phyloP scores from a whole-genome alignment of 2,329 filamentous ascomycete genomes.

The Cladosporium sp. region DNA sequence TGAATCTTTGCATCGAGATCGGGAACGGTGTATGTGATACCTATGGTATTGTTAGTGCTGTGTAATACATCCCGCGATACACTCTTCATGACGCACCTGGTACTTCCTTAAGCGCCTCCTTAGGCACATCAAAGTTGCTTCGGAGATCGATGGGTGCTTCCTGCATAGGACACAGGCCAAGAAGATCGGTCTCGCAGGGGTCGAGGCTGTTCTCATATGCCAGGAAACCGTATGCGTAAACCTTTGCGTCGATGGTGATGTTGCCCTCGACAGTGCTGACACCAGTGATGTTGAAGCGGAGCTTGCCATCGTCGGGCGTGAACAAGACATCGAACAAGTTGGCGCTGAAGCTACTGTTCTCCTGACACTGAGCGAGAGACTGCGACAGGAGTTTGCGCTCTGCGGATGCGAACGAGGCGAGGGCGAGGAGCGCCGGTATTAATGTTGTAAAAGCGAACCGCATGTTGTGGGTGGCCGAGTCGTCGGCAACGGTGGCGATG shows the following conservation, averaged over 20 bases:
- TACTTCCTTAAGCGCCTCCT: slow-evolving; percentile 62
- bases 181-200: slow-evolving; percentile 69
- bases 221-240: slow-evolving; percentile 80
- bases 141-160: slow-evolving; percentile 76
- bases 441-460: slow-evolving; percentile 20
- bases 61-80: background rate
- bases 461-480: slow-evolving; percentile 14
- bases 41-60: slow-evolving; percentile 25
- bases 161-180: slow-evolving; percentile 87
- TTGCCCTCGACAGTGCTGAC: slow-evolving; percentile 82
- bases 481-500: slow-evolving; percentile 11
- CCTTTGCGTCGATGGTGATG: slow-evolving; percentile 72
- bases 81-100: slow-evolving; percentile 55
- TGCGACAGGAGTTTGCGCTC: slow-evolving; percentile 70
- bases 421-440: slow-evolving; percentile 36
- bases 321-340: slow-evolving; percentile 84
- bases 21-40: slow-evolving; percentile 84
- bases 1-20: slow-evolving; percentile 85
- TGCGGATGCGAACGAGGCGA: slow-evolving; percentile 55
- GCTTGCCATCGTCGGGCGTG: slow-evolving; percentile 71
- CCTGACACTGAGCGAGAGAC: slow-evolving; percentile 82
- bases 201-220: slow-evolving; percentile 68
- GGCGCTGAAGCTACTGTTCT: slow-evolving; percentile 81
- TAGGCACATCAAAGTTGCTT: slow-evolving; percentile 65
- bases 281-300: slow-evolving; percentile 74